These are phyloP conservation scores for Cutaneotrichosporon cutaneum DNA, from an alignment of 1,284 basidiomycete species.

Conservation along the genomic window DNA sequence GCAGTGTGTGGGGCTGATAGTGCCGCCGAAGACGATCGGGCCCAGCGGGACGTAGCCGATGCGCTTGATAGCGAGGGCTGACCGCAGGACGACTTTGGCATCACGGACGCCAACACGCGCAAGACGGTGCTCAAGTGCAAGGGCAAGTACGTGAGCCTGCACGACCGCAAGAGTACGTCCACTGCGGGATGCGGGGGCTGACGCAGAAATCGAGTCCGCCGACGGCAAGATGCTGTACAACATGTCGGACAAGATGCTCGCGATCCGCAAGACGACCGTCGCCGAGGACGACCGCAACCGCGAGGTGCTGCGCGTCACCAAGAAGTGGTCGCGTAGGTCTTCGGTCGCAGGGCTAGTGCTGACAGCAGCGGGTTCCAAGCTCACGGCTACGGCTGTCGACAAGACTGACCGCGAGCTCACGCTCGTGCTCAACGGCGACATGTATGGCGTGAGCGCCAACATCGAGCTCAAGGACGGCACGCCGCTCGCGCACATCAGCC, in stretches of 20 bases:
- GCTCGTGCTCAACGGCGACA: constrained; percentile 44
- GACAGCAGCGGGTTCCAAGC: constrained; percentile 43
- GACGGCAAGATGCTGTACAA: constrained; percentile 44
- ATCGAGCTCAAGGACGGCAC: constrained; percentile 37
- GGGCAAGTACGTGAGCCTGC: constrained; percentile 41
- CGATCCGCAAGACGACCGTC: constrained; percentile 41
- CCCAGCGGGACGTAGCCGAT: too few relatives aligned
- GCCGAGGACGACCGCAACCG: constrained; percentile 36
- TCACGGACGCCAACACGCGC: constrained; percentile 45
- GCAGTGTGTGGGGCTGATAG: not conserved
- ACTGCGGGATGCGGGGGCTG: not conserved
- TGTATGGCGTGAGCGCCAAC: constrained; percentile 46
- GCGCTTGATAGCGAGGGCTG: too few relatives aligned
- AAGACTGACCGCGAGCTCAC: constrained; percentile 28
- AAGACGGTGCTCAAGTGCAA: constrained; percentile 36
- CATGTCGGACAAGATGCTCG: constrained; percentile 43
- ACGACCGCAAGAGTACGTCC: constrained; percentile 45
- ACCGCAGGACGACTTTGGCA: constrained; percentile 38
- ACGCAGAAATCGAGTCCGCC: constrained; percentile 43
- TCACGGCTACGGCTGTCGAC: constrained; percentile 38
- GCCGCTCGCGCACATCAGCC: constrained; percentile 46
- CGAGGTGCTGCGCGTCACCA: constrained; percentile 43
- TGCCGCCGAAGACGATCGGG: too few relatives aligned
- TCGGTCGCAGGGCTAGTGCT: not conserved
- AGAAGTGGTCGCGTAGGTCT: constrained; percentile 39